Evolutionary conservation across 345 rosid species (phyloP).

Genomic region (Odontarrhena argentea): DNA sequence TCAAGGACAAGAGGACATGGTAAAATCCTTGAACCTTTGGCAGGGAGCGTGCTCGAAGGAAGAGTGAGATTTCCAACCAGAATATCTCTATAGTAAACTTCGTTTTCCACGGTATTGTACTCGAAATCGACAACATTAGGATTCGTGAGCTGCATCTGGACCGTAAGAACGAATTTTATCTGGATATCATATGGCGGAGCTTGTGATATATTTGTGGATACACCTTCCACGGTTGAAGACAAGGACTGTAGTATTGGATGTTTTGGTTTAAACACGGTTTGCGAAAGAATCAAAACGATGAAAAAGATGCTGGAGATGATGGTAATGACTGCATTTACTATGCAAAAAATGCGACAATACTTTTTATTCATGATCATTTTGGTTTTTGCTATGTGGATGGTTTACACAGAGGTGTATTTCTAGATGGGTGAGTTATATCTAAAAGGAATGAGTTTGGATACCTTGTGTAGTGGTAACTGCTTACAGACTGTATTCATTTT

Average conservation of each 20-base stretch:
- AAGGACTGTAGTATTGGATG: slow-evolving; percentile 42
- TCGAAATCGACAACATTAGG: slow-evolving; percentile 52
- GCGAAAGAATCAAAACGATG: slow-evolving; percentile 41
- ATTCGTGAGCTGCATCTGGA: slow-evolving; percentile 49
- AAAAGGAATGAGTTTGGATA: neutral
- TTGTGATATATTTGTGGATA: slow-evolving; percentile 44
- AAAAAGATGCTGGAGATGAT: slow-evolving; percentile 36
- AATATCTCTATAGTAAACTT: slow-evolving; percentile 35
- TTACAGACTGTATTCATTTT: slow-evolving; percentile 12
- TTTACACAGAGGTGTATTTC: neutral
- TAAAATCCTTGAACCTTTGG: slow-evolving; percentile 41
- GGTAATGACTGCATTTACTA: slow-evolving; percentile 12
- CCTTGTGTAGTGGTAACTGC: slow-evolving; percentile 14
- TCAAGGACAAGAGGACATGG: slow-evolving; percentile 46
- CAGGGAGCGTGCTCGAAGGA: slow-evolving; percentile 47
- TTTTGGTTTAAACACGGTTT: slow-evolving; percentile 59
- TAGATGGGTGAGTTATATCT: neutral
- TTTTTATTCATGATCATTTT: slow-evolving; percentile 13
- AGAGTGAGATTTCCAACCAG: slow-evolving; percentile 53
- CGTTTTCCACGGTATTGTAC: slow-evolving; percentile 49
- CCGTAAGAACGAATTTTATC: slow-evolving; percentile 53
- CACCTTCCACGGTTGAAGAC: slow-evolving; percentile 50
- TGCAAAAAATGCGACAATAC: slow-evolving; percentile 25
- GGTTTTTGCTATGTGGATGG: neutral
- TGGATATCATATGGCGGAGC: slow-evolving; percentile 39